These are phyloP conservation scores for Syzygium jambos DNA, from an alignment of 345 rosid species.

Conservation along the genomic window DNA sequence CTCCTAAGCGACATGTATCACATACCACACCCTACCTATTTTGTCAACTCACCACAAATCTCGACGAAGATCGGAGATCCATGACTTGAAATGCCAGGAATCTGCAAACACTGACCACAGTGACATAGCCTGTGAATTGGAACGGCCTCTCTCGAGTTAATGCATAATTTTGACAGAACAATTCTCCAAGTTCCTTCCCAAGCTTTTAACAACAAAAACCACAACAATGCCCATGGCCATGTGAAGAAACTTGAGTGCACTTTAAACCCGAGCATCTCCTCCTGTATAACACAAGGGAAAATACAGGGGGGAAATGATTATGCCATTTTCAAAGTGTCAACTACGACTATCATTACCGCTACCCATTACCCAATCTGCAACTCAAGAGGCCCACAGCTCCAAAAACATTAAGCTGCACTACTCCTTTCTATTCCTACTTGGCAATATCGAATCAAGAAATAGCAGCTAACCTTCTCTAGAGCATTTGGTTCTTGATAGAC, in stretches of 20 bases:
- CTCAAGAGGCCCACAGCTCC: slow-evolving; percentile 23
- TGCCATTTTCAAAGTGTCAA: slow-evolving; percentile 47
- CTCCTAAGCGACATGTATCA: not conserved
- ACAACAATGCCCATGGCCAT: slow-evolving; percentile 22
- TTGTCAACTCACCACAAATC: not conserved
- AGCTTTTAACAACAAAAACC: slow-evolving; percentile 22
- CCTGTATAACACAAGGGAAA: not conserved
- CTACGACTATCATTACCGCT: slow-evolving; percentile 59
- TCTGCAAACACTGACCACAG: slow-evolving; percentile 17
- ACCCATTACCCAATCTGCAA: slow-evolving; percentile 30
- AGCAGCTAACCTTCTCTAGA: not conserved
- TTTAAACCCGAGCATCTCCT: not conserved
- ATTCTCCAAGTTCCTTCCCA: slow-evolving; percentile 30
- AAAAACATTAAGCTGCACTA: slow-evolving; percentile 11
- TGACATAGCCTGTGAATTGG: slow-evolving; percentile 7
- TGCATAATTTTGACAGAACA: slow-evolving; percentile 23
- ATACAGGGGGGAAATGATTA: slow-evolving; percentile 52
- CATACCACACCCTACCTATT: not conserved
- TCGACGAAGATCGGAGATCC: not conserved
- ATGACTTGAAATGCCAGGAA: slow-evolving; percentile 7
- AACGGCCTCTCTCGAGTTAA: slow-evolving; percentile 23
- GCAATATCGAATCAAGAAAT: slow-evolving; percentile 22
- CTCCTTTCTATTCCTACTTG: slow-evolving; percentile 18
- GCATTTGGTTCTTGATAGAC: not conserved
- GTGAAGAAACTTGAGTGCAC: slow-evolving; percentile 41